These are phyloP conservation scores for Allantophomopsis cytisporea DNA, from an alignment of 2,329 filamentous ascomycete genomes.

Conservation along the genomic window DNA sequence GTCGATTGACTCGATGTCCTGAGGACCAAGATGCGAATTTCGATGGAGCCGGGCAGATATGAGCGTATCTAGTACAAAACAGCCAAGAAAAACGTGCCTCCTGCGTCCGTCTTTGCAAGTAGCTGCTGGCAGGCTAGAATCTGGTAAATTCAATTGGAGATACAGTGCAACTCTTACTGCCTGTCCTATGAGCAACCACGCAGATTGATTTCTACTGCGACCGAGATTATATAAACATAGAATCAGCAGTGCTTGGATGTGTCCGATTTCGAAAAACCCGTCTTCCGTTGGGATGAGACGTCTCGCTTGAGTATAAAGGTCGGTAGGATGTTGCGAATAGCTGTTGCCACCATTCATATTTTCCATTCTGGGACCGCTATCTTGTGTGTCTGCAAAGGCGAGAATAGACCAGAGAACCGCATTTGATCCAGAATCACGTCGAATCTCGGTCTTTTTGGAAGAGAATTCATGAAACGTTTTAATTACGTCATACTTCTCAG, in stretches of 20 bases:
- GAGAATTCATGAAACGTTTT: conserved; percentile 17
- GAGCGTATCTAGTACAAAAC: conserved; percentile 48
- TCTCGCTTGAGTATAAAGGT: conserved; percentile 36
- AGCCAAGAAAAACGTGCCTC: conserved; percentile 37
- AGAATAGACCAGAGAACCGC: conserved; percentile 47
- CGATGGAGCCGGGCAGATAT: conserved; percentile 36
- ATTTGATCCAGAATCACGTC: conserved; percentile 24
- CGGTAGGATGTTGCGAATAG: background rate
- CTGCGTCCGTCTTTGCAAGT: conserved; percentile 10
- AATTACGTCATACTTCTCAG: conserved; percentile 41
- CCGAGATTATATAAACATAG: conserved; percentile 51
- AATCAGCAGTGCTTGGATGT: conserved; percentile 41
- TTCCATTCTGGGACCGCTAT: conserved; percentile 13
- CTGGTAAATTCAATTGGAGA: conserved; percentile 21
- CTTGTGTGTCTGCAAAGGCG: conserved; percentile 41
- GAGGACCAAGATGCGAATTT: conserved; percentile 31
- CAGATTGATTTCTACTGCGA: conserved; percentile 36
- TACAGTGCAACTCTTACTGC: conserved; percentile 41
- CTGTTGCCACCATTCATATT: conserved; percentile 14
- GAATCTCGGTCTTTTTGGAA: conserved; percentile 6
- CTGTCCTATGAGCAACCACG: conserved; percentile 51
- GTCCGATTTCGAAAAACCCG: conserved; percentile 31
- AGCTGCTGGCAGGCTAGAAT: conserved; percentile 11
- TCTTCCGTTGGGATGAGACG: conserved; percentile 33
- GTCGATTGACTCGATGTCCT: conserved; percentile 28